phyloP scores from a whole-genome alignment of 257 asterid species.

The Primulina tabacum region DNA sequence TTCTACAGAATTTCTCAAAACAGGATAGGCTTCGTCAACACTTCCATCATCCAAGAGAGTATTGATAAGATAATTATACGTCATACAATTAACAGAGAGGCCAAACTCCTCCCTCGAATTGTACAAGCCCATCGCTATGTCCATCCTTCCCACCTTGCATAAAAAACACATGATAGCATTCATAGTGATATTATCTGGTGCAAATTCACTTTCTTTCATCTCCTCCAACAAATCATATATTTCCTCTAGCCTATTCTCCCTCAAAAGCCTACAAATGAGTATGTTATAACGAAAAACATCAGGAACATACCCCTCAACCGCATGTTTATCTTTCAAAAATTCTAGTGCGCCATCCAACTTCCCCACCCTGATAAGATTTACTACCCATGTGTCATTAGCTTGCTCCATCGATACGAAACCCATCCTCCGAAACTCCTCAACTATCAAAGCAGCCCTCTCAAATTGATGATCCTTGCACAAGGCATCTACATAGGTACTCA shows the following conservation, averaged over 20 bases:
- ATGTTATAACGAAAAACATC: slow-evolving; percentile 58
- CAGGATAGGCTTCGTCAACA: slow-evolving; percentile 47
- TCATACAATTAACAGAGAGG: slow-evolving; percentile 62
- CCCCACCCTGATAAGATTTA: slow-evolving; percentile 58
- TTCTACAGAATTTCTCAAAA: slow-evolving; percentile 50
- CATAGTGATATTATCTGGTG: slow-evolving; percentile 67
- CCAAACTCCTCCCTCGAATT: slow-evolving; percentile 64
- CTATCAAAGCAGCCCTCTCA: slow-evolving; percentile 49
- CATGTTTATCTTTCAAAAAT: slow-evolving; percentile 57
- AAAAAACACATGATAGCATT: slow-evolving; percentile 71
- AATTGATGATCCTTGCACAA: slow-evolving; percentile 58
- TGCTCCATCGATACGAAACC: slow-evolving; percentile 49
- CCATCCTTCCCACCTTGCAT: slow-evolving; percentile 73
- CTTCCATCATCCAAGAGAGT: slow-evolving; percentile 55
- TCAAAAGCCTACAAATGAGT: slow-evolving; percentile 59
- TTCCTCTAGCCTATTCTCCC: slow-evolving; percentile 64
- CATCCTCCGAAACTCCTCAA: slow-evolving; percentile 45
- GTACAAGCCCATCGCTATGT: slow-evolving; percentile 65
- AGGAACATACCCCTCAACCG: slow-evolving; percentile 57
- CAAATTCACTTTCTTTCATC: slow-evolving; percentile 53
- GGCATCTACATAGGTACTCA: slow-evolving; percentile 56
- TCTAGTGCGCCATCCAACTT: slow-evolving; percentile 60
- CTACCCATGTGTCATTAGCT: slow-evolving; percentile 62
- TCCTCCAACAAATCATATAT: slow-evolving; percentile 71
- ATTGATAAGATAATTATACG: slow-evolving; percentile 75